These are phyloP conservation scores for Rhodotorula paludigena DNA, from an alignment of 768 basidiomycete species.

Conservation along the genomic window DNA sequence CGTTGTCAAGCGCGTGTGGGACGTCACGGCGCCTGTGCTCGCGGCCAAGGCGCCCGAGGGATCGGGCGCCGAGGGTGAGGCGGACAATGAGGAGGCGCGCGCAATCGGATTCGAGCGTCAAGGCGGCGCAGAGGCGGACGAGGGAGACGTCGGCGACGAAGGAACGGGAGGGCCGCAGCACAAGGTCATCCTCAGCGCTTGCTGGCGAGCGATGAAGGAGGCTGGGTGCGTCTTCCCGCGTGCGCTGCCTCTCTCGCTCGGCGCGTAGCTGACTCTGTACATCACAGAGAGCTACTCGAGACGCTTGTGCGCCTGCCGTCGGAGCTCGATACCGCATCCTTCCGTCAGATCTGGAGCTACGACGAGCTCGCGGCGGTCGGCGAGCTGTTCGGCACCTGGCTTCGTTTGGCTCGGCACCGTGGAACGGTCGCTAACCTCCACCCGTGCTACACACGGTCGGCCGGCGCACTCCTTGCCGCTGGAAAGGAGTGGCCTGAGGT, in stretches of 20 bases:
- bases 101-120: constrained; percentile 24
- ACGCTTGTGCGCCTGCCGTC: constrained; percentile 34
- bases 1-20: constrained; percentile 33
- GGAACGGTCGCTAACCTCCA: constrained; percentile 32
- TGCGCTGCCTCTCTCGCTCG: accelerated
- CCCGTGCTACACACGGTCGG: constrained; percentile 34
- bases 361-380: constrained; percentile 33
- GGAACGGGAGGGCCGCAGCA: constrained; percentile 30
- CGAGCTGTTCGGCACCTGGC: constrained; percentile 32
- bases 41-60: constrained; percentile 30
- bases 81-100: constrained; percentile 38
- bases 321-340: constrained; percentile 16
- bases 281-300: constrained; percentile 33
- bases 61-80: constrained; percentile 1
- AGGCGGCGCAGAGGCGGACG: neutral
- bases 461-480: constrained; percentile 16
- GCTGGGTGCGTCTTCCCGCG: constrained; percentile 13
- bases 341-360: constrained; percentile 20
- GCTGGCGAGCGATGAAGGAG: constrained; percentile 39
- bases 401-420: constrained; percentile 28
- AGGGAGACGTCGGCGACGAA: neutral
- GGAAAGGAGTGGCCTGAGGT: constrained; percentile 33
- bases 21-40: constrained; percentile 23
- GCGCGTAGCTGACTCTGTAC: neutral
- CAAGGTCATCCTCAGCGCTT: constrained; percentile 35